A percentile compares a stretch with the other conserved stretches of the same genome.
These are phyloP conservation scores for Neoboletus magnificus DNA, from an alignment of 768 basidiomycete genomes.

Conservation along the genomic window DNA sequence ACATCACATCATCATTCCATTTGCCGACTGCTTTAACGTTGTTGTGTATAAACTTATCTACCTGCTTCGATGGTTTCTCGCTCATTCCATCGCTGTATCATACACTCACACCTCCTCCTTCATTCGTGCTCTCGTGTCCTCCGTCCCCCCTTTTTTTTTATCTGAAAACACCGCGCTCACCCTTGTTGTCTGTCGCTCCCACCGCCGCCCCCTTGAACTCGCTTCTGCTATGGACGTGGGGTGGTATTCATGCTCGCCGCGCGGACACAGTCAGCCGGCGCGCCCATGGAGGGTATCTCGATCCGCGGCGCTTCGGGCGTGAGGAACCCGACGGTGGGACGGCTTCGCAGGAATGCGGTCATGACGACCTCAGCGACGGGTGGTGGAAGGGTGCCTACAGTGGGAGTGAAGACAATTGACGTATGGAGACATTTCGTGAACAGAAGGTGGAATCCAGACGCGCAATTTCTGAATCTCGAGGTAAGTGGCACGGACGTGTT, in stretches of 20 bases:
- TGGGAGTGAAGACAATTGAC: slow-evolving; percentile 47
- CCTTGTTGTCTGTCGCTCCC: slow-evolving; percentile 29
- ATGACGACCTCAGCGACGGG: slow-evolving; percentile 22
- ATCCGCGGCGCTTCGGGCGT: slow-evolving; percentile 64
- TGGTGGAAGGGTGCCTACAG: slow-evolving; percentile 17
- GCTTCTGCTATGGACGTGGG: slow-evolving; percentile 18
- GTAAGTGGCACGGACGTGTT: slow-evolving; percentile 41
- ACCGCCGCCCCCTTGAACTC: slow-evolving; percentile 22
- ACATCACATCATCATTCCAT: slow-evolving; percentile 14
- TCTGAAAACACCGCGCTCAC: slow-evolving; percentile 38
- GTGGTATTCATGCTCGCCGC: slow-evolving; percentile 38
- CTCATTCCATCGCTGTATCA: slow-evolving; percentile 11
- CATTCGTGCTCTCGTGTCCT: slow-evolving; percentile 9
- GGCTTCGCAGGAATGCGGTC: slow-evolving; percentile 59
- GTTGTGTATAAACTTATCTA: slow-evolving; percentile 18
- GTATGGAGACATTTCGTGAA: slow-evolving; percentile 75
- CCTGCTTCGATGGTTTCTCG: slow-evolving; percentile 11
- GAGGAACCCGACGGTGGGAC: slow-evolving; percentile 42
- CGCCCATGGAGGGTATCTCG: slow-evolving; percentile 50
- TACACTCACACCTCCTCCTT: slow-evolving; percentile 1
- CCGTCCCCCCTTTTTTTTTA: neutral
- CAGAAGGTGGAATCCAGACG: slow-evolving; percentile 66
- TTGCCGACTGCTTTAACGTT: slow-evolving; percentile 12
- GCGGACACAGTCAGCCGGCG: slow-evolving; percentile 34
- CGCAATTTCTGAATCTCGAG: slow-evolving; percentile 76